Evolutionary conservation across 176 grass and related monocot genomes (phyloP), one percentile per base, ranked within the genome.

Genomic region (Typha latifolia): DNA sequence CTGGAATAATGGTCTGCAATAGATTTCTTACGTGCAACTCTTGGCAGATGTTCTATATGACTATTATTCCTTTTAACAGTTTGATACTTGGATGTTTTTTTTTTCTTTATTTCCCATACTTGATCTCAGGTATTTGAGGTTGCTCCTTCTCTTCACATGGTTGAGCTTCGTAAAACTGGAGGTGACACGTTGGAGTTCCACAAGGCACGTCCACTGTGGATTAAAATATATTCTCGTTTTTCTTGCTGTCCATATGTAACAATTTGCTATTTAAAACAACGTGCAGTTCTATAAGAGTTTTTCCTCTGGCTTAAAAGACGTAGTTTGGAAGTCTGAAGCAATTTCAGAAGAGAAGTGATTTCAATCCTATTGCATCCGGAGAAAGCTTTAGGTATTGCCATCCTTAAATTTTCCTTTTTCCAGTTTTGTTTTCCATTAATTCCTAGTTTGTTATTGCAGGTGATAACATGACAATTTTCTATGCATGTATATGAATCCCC

Each of bases 141-240:
- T 64, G 94, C 94, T 76, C 86, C 94, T 76, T 85, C 89, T 31
- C 79, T 99, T 55, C 94, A 99, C 71, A 78, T 99, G 80, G 94
- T 99, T 52, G 94, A 99, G 71, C 89, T 99, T 70, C 89, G 94
- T 62, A 93, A 99, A 85, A 99, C 85, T 2, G 94, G 94, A 52
- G 94, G 94, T 3, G 94, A 99, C 66, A 99, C 94, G 11, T 79
- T 99, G 81, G 94, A 99, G 73, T 99, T 99, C 71, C 81, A 99
- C 83, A 93, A 69, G 73, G 94, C 84, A 90, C 22, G 78, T 66
- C 31, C 55, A 66, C 49, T 47, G 16, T 74, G 22, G 49, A 24
- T 62, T 16, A 8, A 22, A 51, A 18, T 32, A 27, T 43, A 14
- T 4, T 22, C 14, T 48, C 0, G 13, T 20, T 34, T 20, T 13